These are phyloP conservation scores for Diplosphaera chodatii DNA, from an alignment of 139 green algal genomes.

Conservation along the genomic window DNA sequence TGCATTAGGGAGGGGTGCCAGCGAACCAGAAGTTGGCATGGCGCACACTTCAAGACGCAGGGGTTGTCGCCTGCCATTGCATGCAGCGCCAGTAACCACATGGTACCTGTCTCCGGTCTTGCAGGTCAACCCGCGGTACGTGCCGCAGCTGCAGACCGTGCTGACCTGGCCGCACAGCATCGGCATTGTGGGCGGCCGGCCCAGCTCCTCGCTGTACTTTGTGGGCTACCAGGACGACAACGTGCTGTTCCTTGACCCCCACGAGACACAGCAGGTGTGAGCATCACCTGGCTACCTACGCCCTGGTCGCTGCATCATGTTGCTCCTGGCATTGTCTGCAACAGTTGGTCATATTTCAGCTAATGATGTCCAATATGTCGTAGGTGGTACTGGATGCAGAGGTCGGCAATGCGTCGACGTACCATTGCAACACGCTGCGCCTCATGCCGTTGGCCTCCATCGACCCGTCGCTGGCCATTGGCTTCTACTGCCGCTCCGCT, in stretches of 20 bases:
- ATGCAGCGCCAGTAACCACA: too few relatives aligned
- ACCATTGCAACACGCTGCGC: conserved; percentile 28
- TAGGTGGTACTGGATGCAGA: not conserved
- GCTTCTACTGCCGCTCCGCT: conserved; percentile 62
- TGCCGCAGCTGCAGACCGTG: conserved; percentile 66
- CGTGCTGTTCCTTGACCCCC: conserved; percentile 79
- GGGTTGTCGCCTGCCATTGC: too few relatives aligned
- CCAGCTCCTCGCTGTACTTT: conserved; percentile 78
- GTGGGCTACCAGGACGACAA: conserved; percentile 61
- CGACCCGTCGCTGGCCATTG: conserved; percentile 81
- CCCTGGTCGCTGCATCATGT: too few relatives aligned
- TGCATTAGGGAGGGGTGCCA: too few relatives aligned
- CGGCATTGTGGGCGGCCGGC: conserved; percentile 84
- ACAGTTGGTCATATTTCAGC: too few relatives aligned
- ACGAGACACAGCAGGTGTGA: conserved; percentile 61
- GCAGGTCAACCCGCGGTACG: conserved; percentile 75
- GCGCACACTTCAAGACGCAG: too few relatives aligned
- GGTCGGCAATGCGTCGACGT: conserved; percentile 22
- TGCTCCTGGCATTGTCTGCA: too few relatives aligned
- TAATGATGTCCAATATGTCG: too few relatives aligned
- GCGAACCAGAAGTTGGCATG: too few relatives aligned
- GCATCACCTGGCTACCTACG: too few relatives aligned
- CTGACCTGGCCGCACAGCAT: conserved; percentile 72
- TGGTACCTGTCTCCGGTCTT: not conserved
- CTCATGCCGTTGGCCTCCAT: conserved; percentile 58